Evolutionary conservation across 257 asterid genomes (phyloP).

Genomic region (Solanum sejunctum): DNA sequence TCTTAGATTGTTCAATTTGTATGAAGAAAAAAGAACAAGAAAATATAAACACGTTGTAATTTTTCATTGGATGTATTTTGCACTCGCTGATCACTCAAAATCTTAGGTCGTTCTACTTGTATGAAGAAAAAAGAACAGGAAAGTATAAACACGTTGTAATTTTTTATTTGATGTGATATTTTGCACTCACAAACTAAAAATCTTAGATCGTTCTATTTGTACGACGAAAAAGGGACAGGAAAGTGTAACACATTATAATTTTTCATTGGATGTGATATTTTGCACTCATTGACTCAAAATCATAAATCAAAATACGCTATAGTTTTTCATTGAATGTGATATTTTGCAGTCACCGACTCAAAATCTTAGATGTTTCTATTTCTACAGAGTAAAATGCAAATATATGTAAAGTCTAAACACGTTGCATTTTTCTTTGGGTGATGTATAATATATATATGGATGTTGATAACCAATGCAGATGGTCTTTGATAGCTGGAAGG

Average conservation of each 20-base stretch:
- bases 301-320: neutral
- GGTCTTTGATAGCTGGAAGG: slow-evolving; percentile 27
- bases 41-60: neutral
- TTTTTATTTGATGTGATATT: neutral
- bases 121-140: neutral
- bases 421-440: neutral
- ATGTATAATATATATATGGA: neutral
- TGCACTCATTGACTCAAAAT: neutral
- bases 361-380: neutral
- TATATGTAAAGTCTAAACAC: neutral
- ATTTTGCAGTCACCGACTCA: neutral
- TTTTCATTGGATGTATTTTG: neutral
- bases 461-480: neutral
- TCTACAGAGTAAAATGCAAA: neutral
- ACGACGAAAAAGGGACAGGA: neutral
- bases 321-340: neutral
- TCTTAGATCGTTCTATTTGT: neutral
- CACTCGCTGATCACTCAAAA: neutral
- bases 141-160: neutral
- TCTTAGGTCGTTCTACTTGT: neutral
- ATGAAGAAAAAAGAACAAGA: neutral
- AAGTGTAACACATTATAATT: neutral
- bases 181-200: neutral
- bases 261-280: neutral
- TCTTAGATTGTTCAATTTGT: neutral